phyloP scores from a whole-genome alignment of 1,139 yeast species.

The Yamadazyma sp. region DNA sequence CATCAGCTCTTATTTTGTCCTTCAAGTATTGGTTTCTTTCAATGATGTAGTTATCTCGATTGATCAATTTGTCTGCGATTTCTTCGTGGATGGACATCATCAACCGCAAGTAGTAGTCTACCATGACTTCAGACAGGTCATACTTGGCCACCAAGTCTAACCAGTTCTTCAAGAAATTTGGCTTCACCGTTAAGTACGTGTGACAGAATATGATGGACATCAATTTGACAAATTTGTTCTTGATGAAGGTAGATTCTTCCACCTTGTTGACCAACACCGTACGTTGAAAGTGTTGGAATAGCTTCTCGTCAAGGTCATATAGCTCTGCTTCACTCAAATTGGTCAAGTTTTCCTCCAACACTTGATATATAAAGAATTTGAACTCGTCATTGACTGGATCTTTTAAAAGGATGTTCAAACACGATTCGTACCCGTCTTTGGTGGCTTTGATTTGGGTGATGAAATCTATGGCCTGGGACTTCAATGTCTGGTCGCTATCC shows the following conservation, averaged over 20 bases:
- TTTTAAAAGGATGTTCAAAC: constrained; percentile 57
- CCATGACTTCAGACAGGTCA: constrained; percentile 34
- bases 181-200: constrained; percentile 64
- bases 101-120: constrained; percentile 77
- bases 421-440: constrained; percentile 76
- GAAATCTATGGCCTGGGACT: constrained; percentile 82
- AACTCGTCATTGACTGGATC: constrained; percentile 47
- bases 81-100: constrained; percentile 79
- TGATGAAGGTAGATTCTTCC: constrained; percentile 61
- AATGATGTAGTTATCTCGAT: constrained; percentile 60
- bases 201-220: constrained; percentile 69
- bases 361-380: constrained; percentile 81
- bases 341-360: constrained; percentile 65
- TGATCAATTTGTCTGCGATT: constrained; percentile 87
- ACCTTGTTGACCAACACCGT: constrained; percentile 21
- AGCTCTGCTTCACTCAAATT: constrained; percentile 49
- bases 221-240: constrained; percentile 78
- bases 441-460: constrained; percentile 75
- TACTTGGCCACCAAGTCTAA: constrained; percentile 26
- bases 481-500: constrained; percentile 64
- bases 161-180: constrained; percentile 68
- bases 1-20: constrained; percentile 76
- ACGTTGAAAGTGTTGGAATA: constrained; percentile 34
- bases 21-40: constrained; percentile 73
- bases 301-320: constrained; percentile 39